Percentiles rank a stretch among this genome's conserved stretches.
phyloP scores from a whole-genome alignment of 1,139 yeast genomes.

The Wickerhamiella pararugosa region DNA sequence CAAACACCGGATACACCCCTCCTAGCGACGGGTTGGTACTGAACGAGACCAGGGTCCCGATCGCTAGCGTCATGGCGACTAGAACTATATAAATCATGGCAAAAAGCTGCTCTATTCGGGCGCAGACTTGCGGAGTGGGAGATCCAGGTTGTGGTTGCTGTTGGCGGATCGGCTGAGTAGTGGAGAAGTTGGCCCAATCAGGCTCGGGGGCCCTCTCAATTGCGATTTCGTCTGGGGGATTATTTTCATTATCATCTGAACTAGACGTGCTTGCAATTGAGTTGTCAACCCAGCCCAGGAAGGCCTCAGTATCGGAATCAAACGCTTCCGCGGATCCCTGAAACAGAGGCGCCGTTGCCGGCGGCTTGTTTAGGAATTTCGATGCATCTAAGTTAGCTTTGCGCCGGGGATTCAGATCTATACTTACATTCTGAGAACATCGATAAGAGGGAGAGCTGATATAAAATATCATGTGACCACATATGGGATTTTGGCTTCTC shows the following conservation, averaged over 20 bases:
- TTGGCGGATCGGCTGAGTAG: slow-evolving; percentile 8
- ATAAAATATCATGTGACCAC: background rate
- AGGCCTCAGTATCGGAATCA: slow-evolving; percentile 18
- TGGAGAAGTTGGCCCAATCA: background rate
- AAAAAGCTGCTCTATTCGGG: slow-evolving; percentile 7
- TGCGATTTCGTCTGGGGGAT: slow-evolving; percentile 15
- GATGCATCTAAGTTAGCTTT: slow-evolving; percentile 23
- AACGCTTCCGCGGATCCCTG: slow-evolving; percentile 11
- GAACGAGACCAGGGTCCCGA: slow-evolving; percentile 13
- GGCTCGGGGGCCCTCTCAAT: slow-evolving; percentile 9
- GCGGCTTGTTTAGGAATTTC: slow-evolving; percentile 26
- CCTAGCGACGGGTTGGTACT: slow-evolving; percentile 9
- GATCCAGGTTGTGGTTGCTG: slow-evolving; percentile 7
- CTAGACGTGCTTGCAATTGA: slow-evolving; percentile 5
- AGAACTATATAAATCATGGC: slow-evolving; percentile 9
- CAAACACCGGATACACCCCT: slow-evolving; percentile 13
- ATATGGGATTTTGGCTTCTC: slow-evolving; percentile 30
- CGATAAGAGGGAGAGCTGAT: too few relatives aligned
- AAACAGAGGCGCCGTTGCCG: slow-evolving; percentile 19
- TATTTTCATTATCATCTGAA: slow-evolving; percentile 11
- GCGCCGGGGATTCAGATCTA: background rate
- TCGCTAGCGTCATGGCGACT: slow-evolving; percentile 13
- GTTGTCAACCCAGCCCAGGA: slow-evolving; percentile 10
- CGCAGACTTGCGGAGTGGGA: background rate
- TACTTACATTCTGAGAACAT: slow-evolving; percentile 12